Evolutionary conservation across 257 asterid genomes (phyloP), one percentile per base, ranked within the genome.

Genomic region (Rauvolfia tetraphylla): DNA sequence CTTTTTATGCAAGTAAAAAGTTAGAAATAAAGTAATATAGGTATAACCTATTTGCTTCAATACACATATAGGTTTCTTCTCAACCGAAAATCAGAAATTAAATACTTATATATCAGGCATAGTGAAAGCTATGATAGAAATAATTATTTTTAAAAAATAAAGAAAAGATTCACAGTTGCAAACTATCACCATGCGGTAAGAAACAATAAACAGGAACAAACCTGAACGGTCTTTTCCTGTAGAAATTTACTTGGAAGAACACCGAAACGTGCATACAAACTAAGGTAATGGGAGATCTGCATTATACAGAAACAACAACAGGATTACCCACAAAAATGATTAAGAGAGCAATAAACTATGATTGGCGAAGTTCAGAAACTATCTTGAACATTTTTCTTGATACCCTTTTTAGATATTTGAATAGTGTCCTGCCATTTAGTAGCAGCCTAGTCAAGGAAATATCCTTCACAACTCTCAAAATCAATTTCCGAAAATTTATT

Each of bases 181-280:
- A 51, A 66, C 44, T 51, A 39, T 18, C 74, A 70, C 6, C 57
- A 51, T 51, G 13, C 44, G 68, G 72, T 23, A 76, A 77, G 71
- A 27, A 49, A 61, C 57, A 53, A 70, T 22, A 76, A 71, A 63
- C 31, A 74, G 72, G 63, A 78, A 86, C 84, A 74, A 78, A 90
- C 99, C 94, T 91, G 90, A 93, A 91, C 86, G 66, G 88, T 79
- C 73, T 79, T 87, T 76, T 87, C 92, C 74, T 81, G 92, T 86
- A 91, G 88, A 80, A 95, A 89, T 85, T 91, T 84, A 83, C 99
- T 95, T 58, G 99, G 98, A 76, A 82, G 88, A 78, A 87, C 88
- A 69, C 97, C 99, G 49, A 81, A 81, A 56, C 88, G 92, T 42
- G 84, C 77, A 85, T 89, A 84, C 65, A 95, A 59, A 76, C 78